Base-by-base conservation (phyloP, 2,329 filamentous ascomycete species). In the Ophiostoma angusticollis region DNA sequence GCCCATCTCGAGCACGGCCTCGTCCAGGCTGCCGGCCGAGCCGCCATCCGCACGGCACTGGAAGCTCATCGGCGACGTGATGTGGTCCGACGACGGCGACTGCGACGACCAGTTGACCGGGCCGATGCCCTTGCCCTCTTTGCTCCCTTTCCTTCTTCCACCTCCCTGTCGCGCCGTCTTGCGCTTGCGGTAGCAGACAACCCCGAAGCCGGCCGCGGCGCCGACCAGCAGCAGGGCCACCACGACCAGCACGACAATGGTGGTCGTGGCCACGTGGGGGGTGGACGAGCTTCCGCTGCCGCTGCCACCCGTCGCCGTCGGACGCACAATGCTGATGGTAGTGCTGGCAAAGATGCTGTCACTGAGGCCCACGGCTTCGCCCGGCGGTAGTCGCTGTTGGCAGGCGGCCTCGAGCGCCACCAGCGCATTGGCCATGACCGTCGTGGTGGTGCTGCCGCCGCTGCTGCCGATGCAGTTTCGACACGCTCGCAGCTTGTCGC, bases 391-490 rank as follows among this genome's bases (percentile, higher is more conserved):
- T 23, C 60, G 57, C 44, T 73, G 67, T 25, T 57, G 52, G 45
- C 70, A 74, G 32, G 64, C 70, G 3, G 68, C 67, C 46, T 65
- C 57, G 4, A 74, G 57, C 8, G 69, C 68, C 5, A 68, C 52
- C 35, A 74, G 56, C 44, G 65, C 68, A 46, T 74, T 74, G 36
- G 64, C 60, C 6, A 74, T 43, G 42, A 65, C n/a, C n/a, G n/a
- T n/a, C n/a, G n/a, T n/a, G n/a, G n/a, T 65, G 13, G 57, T 52
- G 22, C 63, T 62, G 2, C 54, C 53, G 6, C 58, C 58, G 13
- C 59, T 58, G 1, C 64, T 62, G 13, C 50, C 52, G 9, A 74
- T 57, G 38, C 70, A 74, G 9, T 58, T 53, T 3, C 61, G 47
- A 35, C 70, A 74, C 29, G 56, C 55, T n/a, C n/a, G n/a, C n/a